These are phyloP conservation scores for Colletotrichum salicis DNA, from an alignment of 2,329 filamentous ascomycete genomes.

Conservation along the genomic window DNA sequence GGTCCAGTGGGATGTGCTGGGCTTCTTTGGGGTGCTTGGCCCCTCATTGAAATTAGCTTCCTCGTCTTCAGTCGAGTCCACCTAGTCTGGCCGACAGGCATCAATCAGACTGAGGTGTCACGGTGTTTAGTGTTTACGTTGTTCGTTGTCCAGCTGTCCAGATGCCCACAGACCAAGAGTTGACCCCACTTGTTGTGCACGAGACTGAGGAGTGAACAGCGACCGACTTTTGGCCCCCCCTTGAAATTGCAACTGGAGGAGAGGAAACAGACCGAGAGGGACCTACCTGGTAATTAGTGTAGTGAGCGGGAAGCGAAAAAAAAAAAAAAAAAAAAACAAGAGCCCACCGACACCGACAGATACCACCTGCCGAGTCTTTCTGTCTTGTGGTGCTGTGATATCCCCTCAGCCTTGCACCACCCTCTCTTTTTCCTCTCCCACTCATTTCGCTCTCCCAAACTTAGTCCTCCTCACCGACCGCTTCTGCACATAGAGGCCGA, in stretches of 20 bases:
- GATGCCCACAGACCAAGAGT: not conserved
- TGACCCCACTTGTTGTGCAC: conserved; percentile 46
- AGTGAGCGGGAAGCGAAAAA: not conserved
- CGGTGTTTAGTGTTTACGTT: not conserved
- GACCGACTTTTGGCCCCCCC: conserved; percentile 49
- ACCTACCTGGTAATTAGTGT: not conserved
- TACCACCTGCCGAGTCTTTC: conserved; percentile 48
- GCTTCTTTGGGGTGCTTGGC: not conserved
- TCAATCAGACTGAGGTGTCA: conserved; percentile 45
- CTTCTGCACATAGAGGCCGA: not conserved
- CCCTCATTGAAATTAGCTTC: conserved; percentile 26
- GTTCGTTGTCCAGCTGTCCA: not conserved
- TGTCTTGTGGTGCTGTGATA: conserved; percentile 7
- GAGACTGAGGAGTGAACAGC: not conserved
- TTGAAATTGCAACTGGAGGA: conserved; percentile 36
- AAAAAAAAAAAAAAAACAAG: conserved; percentile 21
- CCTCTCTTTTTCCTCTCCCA: not conserved
- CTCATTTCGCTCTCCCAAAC: not conserved
- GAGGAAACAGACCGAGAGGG: not conserved
- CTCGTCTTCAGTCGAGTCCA: conserved; percentile 1
- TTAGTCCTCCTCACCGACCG: not conserved
- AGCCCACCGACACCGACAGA: conserved; percentile 36
- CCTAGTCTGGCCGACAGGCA: conserved; percentile 5
- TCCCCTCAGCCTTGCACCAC: conserved; percentile 36
- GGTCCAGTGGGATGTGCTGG: not conserved